phyloP scores from a whole-genome alignment of 225 moss, liverwort and hornwort species.

The Straminergon stramineum region DNA sequence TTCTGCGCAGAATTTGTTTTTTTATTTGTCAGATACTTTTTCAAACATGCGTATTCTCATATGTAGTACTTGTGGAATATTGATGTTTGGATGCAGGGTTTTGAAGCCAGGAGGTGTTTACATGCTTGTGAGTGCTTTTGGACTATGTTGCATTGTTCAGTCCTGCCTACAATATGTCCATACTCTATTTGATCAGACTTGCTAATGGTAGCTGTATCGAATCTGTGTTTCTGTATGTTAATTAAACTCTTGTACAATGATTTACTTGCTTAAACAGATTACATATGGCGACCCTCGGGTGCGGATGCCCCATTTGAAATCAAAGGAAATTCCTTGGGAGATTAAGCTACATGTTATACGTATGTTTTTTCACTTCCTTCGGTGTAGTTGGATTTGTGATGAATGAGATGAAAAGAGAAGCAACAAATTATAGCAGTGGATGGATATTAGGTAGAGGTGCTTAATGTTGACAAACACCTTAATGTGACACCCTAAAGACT shows the following conservation, averaged over 20 bases:
- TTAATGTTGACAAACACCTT: not conserved
- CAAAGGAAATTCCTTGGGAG: conserved; percentile 26
- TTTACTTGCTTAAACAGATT: conserved; percentile 25
- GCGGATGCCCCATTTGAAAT: conserved; percentile 70
- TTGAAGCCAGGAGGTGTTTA: conserved; percentile 82
- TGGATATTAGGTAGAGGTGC: not conserved
- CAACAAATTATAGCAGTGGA: not conserved
- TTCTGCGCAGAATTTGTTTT: not conserved
- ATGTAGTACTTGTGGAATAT: not conserved
- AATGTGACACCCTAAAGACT: not conserved
- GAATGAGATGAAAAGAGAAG: not conserved
- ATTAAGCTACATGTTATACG: conserved; percentile 38
- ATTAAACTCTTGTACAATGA: not conserved
- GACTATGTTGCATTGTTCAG: not conserved
- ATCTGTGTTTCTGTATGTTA: not conserved
- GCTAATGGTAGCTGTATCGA: not conserved
- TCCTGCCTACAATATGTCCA: not conserved
- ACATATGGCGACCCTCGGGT: conserved; percentile 88
- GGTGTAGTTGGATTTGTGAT: not conserved
- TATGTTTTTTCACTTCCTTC: not conserved
- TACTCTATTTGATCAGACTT: not conserved
- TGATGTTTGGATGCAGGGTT: conserved; percentile 28
- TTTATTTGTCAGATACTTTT: not conserved
- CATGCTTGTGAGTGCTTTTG: conserved; percentile 42
- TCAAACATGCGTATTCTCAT: not conserved